Base-by-base conservation (phyloP, 164 flowering plant genomes). In the Magnolia kwangsiensis region DNA sequence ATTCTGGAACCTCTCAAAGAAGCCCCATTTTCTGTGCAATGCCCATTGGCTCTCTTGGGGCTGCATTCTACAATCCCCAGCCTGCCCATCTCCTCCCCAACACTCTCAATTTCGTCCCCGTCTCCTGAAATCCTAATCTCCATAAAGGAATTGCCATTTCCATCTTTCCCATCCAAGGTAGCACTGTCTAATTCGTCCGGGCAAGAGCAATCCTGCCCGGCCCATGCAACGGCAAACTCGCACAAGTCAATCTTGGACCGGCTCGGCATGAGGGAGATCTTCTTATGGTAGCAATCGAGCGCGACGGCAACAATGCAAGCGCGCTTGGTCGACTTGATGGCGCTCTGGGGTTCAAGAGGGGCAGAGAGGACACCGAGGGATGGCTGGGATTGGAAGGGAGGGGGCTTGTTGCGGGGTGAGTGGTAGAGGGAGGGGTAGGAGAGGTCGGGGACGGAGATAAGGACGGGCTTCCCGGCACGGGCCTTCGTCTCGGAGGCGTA, bases 201-300 rank as follows among this genome's bases (percentile, higher is more conserved):
- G 72, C 99, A 94, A 55, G 86, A 61, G 72, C 99, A 94, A 51
- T 88, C 85, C 81, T 89, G 89, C 24, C 98, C 98, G 0, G 98
- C 95, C 98, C 99, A 96, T 10, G 80, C 84, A 1, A 87, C 86
- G 0, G 85, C 90, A 64, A 84, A 89, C 65, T 76, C 79, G 67
- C 98, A 96, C 2, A 93, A 81, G 13, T 91, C 96, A 61, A 87
- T 76, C 80, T 96, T 96, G 7, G 99, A 96, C 92, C 94, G 90
- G 16, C 82, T 78, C 1, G 99, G 98, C 96, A 96, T 94, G 69
- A 88, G 90, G 3, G 96, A 88, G 79, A 96, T 88, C 75, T 87
- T 89, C 83, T 89, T 91, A 74, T 84, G 90, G 75, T 90, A 96
- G 74, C 86, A 88, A 79, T 94, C 94, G 5, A 95, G 83, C 0